Evolutionary conservation across 2,329 filamentous ascomycete genomes (phyloP).

Genomic region (Geosmithia flava): DNA sequence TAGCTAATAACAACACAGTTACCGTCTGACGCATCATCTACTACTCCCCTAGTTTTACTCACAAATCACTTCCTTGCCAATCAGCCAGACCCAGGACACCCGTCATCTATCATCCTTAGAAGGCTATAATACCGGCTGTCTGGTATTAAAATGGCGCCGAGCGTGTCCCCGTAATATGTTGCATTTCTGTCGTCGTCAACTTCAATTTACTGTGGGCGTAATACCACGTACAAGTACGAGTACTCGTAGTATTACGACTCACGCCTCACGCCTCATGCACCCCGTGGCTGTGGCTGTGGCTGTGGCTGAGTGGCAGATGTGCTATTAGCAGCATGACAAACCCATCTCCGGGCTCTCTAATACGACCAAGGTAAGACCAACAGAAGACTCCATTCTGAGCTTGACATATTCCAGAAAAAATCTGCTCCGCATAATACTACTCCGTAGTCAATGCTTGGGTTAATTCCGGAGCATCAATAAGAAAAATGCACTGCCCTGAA

Average conservation of each 20-base stretch:
- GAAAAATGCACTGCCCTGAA: not conserved
- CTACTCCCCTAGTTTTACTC: too few relatives aligned
- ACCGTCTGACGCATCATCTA: too few relatives aligned
- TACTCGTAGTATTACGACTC: not conserved
- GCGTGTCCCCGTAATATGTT: not conserved
- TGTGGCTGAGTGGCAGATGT: too few relatives aligned
- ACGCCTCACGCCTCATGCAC: not conserved
- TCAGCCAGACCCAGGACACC: not conserved
- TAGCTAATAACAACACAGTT: too few relatives aligned
- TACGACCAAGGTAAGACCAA: too few relatives aligned
- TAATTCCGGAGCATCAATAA: not conserved
- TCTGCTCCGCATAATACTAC: too few relatives aligned
- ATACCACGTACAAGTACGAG: not conserved
- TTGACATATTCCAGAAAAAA: too few relatives aligned
- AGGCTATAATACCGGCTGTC: not conserved
- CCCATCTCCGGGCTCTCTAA: too few relatives aligned
- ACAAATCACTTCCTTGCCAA: not conserved
- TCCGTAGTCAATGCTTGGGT: not conserved
- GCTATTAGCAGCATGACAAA: too few relatives aligned
- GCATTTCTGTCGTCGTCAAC: too few relatives aligned
- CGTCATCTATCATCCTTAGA: not conserved
- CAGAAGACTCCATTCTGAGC: too few relatives aligned
- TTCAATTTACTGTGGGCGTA: not conserved
- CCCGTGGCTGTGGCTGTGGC: too few relatives aligned
- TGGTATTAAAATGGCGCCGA: not conserved